Evolutionary conservation across 1,139 yeast species (phyloP), one percentile per base, ranked within the genome.

Genomic region (Nematodospora anomalae): DNA sequence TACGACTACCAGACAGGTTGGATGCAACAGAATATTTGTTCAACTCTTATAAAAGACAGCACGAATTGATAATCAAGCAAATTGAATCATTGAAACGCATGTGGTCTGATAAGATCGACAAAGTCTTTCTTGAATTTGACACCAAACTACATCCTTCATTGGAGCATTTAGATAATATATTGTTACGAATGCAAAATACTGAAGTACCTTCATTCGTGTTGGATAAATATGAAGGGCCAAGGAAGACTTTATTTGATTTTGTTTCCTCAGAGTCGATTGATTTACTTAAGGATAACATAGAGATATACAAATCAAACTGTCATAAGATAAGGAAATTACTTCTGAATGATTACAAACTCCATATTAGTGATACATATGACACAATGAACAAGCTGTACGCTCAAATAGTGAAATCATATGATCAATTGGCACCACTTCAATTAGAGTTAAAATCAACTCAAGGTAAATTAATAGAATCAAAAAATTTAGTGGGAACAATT

Each of bases 241-340:
- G 33, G 29, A 37, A 36, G 13, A 27, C 29, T 4, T 29, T 35
- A n/a, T 38, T 32, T 56, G 71, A 65, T 36, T 69, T 69, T 36
- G 61, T 68, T 3, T 61, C 74, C 2, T 41, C 51, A n/a, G 70
- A 59, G 6, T 62, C 67, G 10, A 64, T 68, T 24, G 45, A 47
- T 2, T 26, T 44, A 4, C 49, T 69, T 16, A 45, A 52, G 22
- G 33, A 31, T 4, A 67, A 67, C 40, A 58, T 68, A 9, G 47
- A 47, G 8, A 51, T 59, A 1, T 64, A 64, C 41, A 49, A 52
- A 33, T 33, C 42, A 15, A 69, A 70, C 45, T 50, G 61, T 35
- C 36, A 32, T 9, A 58, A 56, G 30, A 40, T 64, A 16, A 51
- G 53, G 26, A 32, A 43, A 8, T 47, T 60, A 20, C 43, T 66